A percentile compares a stretch with the other conserved stretches of the same genome.
These are phyloP conservation scores for Neobulgaria alba DNA, from an alignment of 2,329 filamentous ascomycete species.

Conservation along the genomic window DNA sequence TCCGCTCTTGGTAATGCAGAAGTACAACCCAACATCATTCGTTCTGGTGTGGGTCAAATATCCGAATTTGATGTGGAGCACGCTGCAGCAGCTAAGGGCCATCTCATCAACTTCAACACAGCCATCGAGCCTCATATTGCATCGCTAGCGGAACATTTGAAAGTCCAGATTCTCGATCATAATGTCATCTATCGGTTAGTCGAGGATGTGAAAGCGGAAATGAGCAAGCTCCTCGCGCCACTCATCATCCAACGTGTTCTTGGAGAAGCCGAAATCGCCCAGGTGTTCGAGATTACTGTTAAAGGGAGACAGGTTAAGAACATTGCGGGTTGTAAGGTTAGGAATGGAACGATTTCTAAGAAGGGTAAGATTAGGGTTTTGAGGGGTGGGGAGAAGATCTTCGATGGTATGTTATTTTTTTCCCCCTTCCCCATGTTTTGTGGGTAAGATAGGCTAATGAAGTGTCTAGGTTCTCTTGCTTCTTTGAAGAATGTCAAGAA, in stretches of 20 bases:
- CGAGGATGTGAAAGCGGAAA: constrained; percentile 59
- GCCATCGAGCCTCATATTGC: constrained; percentile 58
- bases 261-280: constrained; percentile 79
- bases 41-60: constrained; percentile 68
- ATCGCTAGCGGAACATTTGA: constrained; percentile 58
- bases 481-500: constrained; percentile 91
- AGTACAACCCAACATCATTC: constrained; percentile 67
- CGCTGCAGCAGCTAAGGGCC: constrained; percentile 65
- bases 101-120: constrained; percentile 83
- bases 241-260: constrained; percentile 60
- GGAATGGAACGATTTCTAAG: constrained; percentile 66
- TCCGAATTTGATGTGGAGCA: constrained; percentile 85
- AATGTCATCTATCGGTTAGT: constrained; percentile 77
- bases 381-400: constrained; percentile 61
- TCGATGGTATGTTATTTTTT: constrained; percentile 59
- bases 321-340: constrained; percentile 80
- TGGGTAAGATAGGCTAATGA: constrained; percentile 5
- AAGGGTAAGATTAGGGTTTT: constrained; percentile 62
- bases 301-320: constrained; percentile 61
- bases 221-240: constrained; percentile 64
- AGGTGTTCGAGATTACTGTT: constrained; percentile 77
- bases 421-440: constrained; percentile 15
- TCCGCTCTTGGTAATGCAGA: constrained; percentile 76
- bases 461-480: constrained; percentile 58
- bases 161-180: constrained; percentile 73